Evolutionary conservation across 2,329 filamentous ascomycete genomes (phyloP).

Genomic region (Volutella citrinella): DNA sequence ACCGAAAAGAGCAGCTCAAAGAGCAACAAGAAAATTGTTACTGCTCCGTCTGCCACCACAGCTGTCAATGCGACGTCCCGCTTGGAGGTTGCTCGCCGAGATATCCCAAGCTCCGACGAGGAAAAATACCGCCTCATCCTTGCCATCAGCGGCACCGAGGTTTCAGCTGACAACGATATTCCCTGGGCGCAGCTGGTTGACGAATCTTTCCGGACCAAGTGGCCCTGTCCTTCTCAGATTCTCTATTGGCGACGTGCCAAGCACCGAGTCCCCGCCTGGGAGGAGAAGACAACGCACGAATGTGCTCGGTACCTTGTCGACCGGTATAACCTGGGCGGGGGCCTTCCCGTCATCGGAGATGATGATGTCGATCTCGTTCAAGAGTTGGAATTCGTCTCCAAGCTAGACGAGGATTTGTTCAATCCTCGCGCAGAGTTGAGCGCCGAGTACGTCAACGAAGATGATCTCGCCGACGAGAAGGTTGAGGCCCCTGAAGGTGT

Average conservation of each 20-base stretch:
- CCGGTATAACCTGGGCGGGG: constrained; percentile 30
- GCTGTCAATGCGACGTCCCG: constrained; percentile 32
- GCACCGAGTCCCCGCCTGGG: constrained; percentile 29
- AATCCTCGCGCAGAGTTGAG: too few relatives aligned
- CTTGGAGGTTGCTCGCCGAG: constrained; percentile 40
- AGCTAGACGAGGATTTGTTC: too few relatives aligned
- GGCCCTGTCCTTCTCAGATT: constrained; percentile 35
- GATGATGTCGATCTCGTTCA: constrained; percentile 29
- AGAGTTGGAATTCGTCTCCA: constrained; percentile 30
- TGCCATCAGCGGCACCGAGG: constrained; percentile 41
- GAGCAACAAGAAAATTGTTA: too few relatives aligned
- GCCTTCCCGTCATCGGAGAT: constrained; percentile 31
- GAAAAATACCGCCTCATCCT: constrained; percentile 44
- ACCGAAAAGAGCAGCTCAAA: constrained; percentile 32
- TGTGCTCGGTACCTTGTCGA: constrained; percentile 34
- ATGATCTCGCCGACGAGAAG: constrained; percentile 12
- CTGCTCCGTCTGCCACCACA: too few relatives aligned
- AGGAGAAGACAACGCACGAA: constrained; percentile 31
- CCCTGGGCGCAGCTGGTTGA: constrained; percentile 46
- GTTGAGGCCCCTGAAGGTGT: constrained; percentile 13
- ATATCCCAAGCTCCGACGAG: constrained; percentile 40
- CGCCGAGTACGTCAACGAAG: constrained; percentile 27
- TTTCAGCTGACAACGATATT: constrained; percentile 43
- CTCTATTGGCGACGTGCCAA: constrained; percentile 39
- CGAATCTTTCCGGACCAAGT: constrained; percentile 37